Base-by-base conservation (phyloP, 2,329 filamentous ascomycete genomes). In the Leptodontidium sp. region DNA sequence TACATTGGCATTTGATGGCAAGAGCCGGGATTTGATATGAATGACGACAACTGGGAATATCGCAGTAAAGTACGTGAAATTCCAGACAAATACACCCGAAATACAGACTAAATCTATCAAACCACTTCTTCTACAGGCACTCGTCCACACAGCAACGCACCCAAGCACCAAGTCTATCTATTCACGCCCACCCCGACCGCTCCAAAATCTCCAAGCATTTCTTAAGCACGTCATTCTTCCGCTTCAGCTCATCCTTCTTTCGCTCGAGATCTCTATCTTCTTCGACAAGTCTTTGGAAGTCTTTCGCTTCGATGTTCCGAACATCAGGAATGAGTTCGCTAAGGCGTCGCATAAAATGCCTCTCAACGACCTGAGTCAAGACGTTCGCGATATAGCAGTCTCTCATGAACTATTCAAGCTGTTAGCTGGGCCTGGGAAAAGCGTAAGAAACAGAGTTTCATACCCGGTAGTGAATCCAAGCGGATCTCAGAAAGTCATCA, bases 381-480 rank as follows among this genome's bases (percentile, higher is more conserved):
- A 65, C 63, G 49, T 58, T 65, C 4, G 49, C 49, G 32, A 65
- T 55, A 21, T 55, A 65, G 21, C 29, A 57, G 47, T 65, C 50
- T 43, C 49, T 57, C 38, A 47, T 65, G 35, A 57, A 43, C 63
- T 43, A 21, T 35, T 14, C 21, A 21, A 21, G 21, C 21, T 21
- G 21, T 21, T 21, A 21, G 21, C 21, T 21, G 21, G 21, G 21
- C 21, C 21, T 21, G 21, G 21, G 21, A 21, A 21, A 21, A 21
- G 21, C 21, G 21, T 21, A 21, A 21, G 21, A 21, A 21, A 21
- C 21, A 21, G 21, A 21, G 21, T n/a, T n/a, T n/a, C 40, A 47
- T 57, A 65, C 63, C 35, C 55, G 24, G 50, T 65, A 65, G 8
- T 65, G 63, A 2, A 55, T 40, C 63, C 63, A 65, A n/a, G 50